These are phyloP conservation scores for Teratosphaeria gauchensis DNA, from an alignment of 2,329 filamentous ascomycete genomes.

Conservation along the genomic window DNA sequence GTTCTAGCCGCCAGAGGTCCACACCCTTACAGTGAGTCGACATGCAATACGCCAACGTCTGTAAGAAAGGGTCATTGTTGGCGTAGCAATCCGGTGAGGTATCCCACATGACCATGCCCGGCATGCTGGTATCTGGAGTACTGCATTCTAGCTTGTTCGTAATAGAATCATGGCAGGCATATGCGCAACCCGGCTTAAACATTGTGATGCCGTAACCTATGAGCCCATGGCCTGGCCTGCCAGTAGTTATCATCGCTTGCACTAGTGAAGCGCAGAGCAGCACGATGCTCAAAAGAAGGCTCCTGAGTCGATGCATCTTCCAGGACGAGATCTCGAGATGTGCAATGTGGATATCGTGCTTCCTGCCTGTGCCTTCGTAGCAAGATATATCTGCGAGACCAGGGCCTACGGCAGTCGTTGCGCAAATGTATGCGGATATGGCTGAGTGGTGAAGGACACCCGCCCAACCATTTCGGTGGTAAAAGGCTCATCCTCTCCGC, in stretches of 20 bases:
- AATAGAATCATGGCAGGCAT: background rate
- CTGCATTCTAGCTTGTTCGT: background rate
- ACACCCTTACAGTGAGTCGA: background rate
- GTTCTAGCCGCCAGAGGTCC: background rate
- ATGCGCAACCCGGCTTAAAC: background rate
- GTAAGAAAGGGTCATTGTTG: background rate
- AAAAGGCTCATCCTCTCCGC: background rate
- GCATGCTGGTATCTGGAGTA: background rate
- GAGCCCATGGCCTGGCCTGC: background rate
- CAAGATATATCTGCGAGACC: background rate
- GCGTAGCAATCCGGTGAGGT: background rate
- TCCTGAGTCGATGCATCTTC: background rate
- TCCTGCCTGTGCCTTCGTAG: too few species aligned
- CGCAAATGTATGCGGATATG: background rate
- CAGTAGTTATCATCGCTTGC: background rate
- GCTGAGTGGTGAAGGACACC: background rate
- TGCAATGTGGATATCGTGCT: background rate
- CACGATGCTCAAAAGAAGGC: background rate
- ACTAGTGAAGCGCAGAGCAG: background rate
- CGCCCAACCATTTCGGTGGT: background rate
- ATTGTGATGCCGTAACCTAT: background rate
- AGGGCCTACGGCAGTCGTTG: background rate
- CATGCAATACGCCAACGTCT: background rate
- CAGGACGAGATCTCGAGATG: background rate
- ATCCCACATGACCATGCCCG: background rate